A percentile compares a stretch with the other conserved stretches of the same genome.
Evolutionary conservation across 192 early-diverging fungal species (phyloP).

Genomic region (Allomyces macrogynus): DNA sequence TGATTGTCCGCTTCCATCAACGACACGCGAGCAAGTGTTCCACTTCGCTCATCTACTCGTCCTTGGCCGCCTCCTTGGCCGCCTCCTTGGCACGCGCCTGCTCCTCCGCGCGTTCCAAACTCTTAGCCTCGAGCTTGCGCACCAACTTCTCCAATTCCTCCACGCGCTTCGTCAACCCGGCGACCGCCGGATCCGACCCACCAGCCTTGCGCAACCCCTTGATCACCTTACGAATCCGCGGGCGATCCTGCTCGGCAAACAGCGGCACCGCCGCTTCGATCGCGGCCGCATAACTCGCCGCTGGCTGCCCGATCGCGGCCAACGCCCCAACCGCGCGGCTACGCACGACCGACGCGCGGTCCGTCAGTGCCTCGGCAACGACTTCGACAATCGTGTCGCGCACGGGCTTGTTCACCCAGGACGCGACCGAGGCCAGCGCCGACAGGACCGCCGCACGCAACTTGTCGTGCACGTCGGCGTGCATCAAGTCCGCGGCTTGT

Average conservation of each 20-base stretch:
- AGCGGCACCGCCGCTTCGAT: background rate
- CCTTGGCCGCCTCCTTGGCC: background rate
- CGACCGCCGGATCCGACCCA: background rate
- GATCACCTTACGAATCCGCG: background rate
- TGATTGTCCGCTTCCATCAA: no score
- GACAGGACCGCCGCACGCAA: background rate
- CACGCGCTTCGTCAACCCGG: background rate
- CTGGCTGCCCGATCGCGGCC: background rate
- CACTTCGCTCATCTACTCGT: no score
- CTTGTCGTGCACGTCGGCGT: background rate
- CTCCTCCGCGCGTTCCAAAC: background rate
- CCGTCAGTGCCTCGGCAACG: background rate
- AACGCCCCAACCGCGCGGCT: background rate
- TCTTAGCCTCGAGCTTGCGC: background rate
- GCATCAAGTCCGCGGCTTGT: background rate
- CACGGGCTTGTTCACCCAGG: background rate
- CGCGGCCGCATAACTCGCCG: background rate
- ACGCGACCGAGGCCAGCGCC: background rate
- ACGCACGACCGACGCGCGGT: background rate
- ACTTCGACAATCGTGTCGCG: background rate
- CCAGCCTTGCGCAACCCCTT: background rate
- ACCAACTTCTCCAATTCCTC: background rate
- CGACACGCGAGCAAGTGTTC: no score
- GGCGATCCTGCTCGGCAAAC: background rate
- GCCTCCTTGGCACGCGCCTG: background rate